Evolutionary conservation across 768 basidiomycete species (phyloP), one percentile per base, ranked within the genome.

Genomic region (Lepiota venenata): DNA sequence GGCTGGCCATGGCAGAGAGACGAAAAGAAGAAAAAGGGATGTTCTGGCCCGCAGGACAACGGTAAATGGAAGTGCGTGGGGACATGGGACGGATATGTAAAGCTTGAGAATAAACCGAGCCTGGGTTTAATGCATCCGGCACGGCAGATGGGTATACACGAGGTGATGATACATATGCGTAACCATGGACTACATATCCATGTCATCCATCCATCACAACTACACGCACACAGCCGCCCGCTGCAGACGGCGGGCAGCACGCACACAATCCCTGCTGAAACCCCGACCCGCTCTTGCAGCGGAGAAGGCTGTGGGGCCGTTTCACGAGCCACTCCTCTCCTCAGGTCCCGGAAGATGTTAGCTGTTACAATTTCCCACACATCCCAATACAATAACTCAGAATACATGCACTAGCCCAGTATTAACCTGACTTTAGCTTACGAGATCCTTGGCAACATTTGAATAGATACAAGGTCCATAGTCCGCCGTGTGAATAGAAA

Each of bases 361-460:
- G n/a, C n/a, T 11, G 14, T 18, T 35, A 43, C 27, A 18, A 35
- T 52, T n/a, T 52, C 41, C 50, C 50, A 52, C 50, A 36, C n/a
- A 9, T n/a, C 43, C 11, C 9, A 21, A 12, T 47, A 47, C 46
- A n/a, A 53, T 20, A 21, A 10, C 25, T 32, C 4, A 32, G 8
- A 47, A 4, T 47, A 40, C 46, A 54, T 21, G 46, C 37, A 8
- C 10, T 37, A 54, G 27, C 16, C 16, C 27, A 39, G 42, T 47
- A 55, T 48, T 55, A 54, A 54, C 52, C 44, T 47, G 47, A 29
- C n/a, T n/a, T 7, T 55, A 55, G 22, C 40, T 47, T 55, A 55
- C 29, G 29, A 47, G 38, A 54, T 54, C 52, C 36, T 32, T 36
- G 27, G 43, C 38, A 42, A 25, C 32, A 32, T 32, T 32, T 32